Evolutionary conservation across 352 stramenopile genomes (phyloP).

Genomic region (Phytophthora europaea): DNA sequence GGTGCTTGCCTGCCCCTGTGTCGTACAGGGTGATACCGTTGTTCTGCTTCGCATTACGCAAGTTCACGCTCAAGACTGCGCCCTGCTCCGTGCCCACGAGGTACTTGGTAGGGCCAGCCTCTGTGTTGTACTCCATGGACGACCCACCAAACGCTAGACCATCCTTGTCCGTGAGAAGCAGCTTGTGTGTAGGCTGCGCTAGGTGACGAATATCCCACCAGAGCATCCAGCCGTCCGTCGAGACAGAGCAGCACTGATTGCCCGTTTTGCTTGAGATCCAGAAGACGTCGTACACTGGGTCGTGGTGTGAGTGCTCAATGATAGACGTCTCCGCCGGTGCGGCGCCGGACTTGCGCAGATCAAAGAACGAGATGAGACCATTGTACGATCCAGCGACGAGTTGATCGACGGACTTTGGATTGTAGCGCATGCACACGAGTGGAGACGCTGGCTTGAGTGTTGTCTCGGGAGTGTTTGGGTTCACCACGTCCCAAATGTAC

Average conservation of each 20-base stretch:
- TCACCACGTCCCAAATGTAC: slow-evolving; percentile 98
- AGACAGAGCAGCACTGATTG: slow-evolving; percentile 97
- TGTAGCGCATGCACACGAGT: slow-evolving; percentile 96
- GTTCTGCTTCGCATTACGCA: slow-evolving; percentile 97
- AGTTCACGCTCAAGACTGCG: slow-evolving; percentile 95
- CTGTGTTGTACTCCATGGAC: slow-evolving; percentile 97
- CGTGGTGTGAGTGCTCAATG: slow-evolving; percentile 98
- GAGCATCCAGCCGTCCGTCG: slow-evolving; percentile 95
- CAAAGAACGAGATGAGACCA: slow-evolving; percentile 97
- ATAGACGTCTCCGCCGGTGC: slow-evolving; percentile 93
- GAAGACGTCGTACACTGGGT: slow-evolving; percentile 97
- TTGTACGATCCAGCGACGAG: slow-evolving; percentile 98
- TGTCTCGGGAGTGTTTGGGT: slow-evolving; percentile 97
- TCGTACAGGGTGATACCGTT: slow-evolving; percentile 98
- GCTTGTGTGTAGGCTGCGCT: slow-evolving; percentile 84
- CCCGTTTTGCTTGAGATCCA: slow-evolving; percentile 97
- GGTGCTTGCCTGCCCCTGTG: slow-evolving; percentile 94
- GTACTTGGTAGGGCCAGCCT: slow-evolving; percentile 97
- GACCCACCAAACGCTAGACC: slow-evolving; percentile 93
- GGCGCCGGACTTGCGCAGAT: slow-evolving; percentile 93
- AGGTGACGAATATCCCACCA: slow-evolving; percentile 93
- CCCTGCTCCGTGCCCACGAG: slow-evolving; percentile 98
- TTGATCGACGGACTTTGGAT: slow-evolving; percentile 97
- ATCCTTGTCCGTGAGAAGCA: slow-evolving; percentile 81
- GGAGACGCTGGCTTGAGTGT: slow-evolving; percentile 92